Evolutionary conservation across 2,329 filamentous ascomycete species (phyloP).

Genomic region (Fonsecaea nubica): DNA sequence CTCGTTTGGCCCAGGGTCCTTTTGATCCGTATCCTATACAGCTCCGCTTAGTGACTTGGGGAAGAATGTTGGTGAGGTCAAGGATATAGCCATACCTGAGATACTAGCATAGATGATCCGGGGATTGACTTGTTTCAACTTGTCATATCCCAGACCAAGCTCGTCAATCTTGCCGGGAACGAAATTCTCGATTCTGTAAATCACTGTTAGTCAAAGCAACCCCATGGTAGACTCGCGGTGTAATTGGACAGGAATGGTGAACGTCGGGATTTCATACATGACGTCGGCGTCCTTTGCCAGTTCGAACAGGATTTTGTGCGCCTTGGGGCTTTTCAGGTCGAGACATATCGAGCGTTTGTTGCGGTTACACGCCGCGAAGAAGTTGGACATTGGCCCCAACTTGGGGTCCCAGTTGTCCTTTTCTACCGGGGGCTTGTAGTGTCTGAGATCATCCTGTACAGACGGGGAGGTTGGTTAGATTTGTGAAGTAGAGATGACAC

Average conservation of each 20-base stretch:
- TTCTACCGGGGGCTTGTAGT: conserved; percentile 13
- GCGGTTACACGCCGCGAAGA: conserved; percentile 31
- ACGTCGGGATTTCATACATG: neutral
- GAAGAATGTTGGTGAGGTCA: too few species aligned
- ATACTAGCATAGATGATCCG: conserved; percentile 45
- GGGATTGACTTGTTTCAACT: conserved; percentile 40
- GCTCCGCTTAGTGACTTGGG: neutral
- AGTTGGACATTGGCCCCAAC: conserved; percentile 45
- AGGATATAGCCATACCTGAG: conserved; percentile 41
- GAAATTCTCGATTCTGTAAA: conserved; percentile 34
- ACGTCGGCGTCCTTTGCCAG: neutral
- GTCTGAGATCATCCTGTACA: conserved; percentile 32
- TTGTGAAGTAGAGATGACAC: too few species aligned
- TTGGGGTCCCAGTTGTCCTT: conserved; percentile 7
- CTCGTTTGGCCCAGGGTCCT: conserved; percentile 46
- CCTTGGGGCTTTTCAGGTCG: conserved; percentile 26
- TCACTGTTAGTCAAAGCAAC: too few species aligned
- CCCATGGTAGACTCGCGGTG: too few species aligned
- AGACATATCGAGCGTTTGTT: conserved; percentile 33
- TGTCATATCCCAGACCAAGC: conserved; percentile 51
- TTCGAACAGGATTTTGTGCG: neutral
- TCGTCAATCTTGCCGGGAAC: conserved; percentile 53
- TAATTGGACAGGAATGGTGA: too few species aligned
- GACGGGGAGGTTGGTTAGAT: too few species aligned
- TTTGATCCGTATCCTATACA: conserved; percentile 55